Evolutionary conservation across 495 filamentous ascomycete species (phyloP).

Genomic region (Immersiella caudata): DNA sequence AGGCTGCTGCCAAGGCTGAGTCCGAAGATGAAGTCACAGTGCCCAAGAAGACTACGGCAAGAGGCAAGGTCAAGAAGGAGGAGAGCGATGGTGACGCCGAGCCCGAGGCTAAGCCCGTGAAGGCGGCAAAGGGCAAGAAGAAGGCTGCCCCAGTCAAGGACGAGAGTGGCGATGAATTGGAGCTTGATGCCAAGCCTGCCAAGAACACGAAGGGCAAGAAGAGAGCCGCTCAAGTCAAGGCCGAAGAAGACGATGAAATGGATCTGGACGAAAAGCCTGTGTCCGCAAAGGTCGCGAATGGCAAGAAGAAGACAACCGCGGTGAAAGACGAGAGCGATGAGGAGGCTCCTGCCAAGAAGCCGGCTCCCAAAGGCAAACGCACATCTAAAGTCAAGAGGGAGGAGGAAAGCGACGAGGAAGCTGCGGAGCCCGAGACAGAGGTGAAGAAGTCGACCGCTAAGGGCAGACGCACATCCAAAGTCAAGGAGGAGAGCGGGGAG

Average conservation of each 20-base stretch:
- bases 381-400: conserved; percentile 28
- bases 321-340: neutral
- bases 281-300: neutral
- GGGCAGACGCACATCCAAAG: conserved; percentile 7
- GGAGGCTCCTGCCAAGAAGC: neutral
- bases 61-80: conserved; percentile 19
- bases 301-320: conserved; percentile 4
- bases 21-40: conserved; percentile 22
- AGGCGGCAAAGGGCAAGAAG: conserved; percentile 21
- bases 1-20: conserved; percentile 29
- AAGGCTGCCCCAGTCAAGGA: conserved; percentile 33
- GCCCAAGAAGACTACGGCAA: conserved; percentile 15
- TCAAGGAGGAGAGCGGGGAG: conserved; percentile 16
- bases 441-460: neutral
- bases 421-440: neutral
- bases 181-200: conserved; percentile 28
- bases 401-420: conserved; percentile 31
- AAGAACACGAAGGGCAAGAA: conserved; percentile 41
- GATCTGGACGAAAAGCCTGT: neutral
- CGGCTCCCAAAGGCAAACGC: conserved; percentile 4
- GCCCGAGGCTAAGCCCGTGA: neutral
- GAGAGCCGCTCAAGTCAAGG: conserved; percentile 10
- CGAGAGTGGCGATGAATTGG: conserved; percentile 30
- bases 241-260: neutral
- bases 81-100: neutral